Evolutionary conservation across 1,139 yeast species (phyloP), one percentile per base, ranked within the genome.

Genomic region (Zygotorulaspora mrakii): DNA sequence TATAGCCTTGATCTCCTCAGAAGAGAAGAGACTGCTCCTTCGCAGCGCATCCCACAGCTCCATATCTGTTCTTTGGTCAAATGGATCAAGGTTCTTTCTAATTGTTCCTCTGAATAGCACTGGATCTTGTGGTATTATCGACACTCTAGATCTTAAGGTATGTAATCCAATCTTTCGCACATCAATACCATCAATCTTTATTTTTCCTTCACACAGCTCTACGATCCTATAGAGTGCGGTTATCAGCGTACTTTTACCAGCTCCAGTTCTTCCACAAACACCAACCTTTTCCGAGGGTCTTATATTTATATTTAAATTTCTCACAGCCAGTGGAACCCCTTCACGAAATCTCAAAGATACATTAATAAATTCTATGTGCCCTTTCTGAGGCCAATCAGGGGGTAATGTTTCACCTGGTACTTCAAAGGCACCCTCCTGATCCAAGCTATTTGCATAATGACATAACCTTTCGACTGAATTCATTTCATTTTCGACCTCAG

Each of bases 61-160:
- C 5, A 65, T 69, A 52, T 82, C 88, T 3, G 68, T 48, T 43
- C 71, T 63, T 31, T 66, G 64, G 20, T 69, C 68, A 52, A 81
- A 81, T 3, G 89, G 89, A 59, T 82, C 89, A 55, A 82, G 65
- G 53, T 82, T 82, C 53, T 73, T 69, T 45, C 87, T 67, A 24
- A 82, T 70, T 0, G 82, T 69, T 10, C 88, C 88, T 49, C 74
- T 73, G 67, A 82, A 82, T 45, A 82, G 63, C 1, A 79, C 83
- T 1, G 89, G 88, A 48, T 82, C 89, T 61, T 82, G 89, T n/a
- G 89, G 89, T 51, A 82, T 82, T 45, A 82, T 82, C 2, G 86
- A 73, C 21, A 82, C 65, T 50, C 73, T 71, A n/a, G 76, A 68
- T 48, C 88, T 67, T 50, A 81, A 66, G 41, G 75, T 76, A 42